Conservation (phyloP, 2,329 filamentous ascomycete species). For the Didymella pinodella region DNA sequence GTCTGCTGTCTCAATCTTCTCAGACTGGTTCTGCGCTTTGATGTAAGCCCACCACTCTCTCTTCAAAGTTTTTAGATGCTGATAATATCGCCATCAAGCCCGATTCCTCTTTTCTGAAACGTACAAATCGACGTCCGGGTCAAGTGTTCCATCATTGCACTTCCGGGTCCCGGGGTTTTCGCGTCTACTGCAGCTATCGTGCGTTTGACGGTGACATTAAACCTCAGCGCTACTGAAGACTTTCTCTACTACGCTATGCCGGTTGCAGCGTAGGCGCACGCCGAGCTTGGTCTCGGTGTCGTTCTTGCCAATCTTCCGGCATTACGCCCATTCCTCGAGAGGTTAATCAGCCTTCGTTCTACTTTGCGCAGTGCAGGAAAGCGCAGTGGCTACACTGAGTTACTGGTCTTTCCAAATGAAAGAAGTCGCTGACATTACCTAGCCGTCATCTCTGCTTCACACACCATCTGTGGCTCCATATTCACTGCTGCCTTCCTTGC, state of each 20-base stretch:
- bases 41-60: slow-evolving; percentile 26
- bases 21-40: slow-evolving; percentile 47
- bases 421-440: not conserved
- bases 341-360: slow-evolving; percentile 19
- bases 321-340: slow-evolving; percentile 25
- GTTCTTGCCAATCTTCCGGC: slow-evolving; percentile 26
- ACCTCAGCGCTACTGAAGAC: slow-evolving; percentile 29
- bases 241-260: slow-evolving; percentile 27
- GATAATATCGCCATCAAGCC: not conserved
- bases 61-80: not conserved
- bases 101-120: slow-evolving; percentile 34
- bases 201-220: slow-evolving; percentile 48
- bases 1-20: slow-evolving; percentile 47
- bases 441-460: slow-evolving; percentile 28
- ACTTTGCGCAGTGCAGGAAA: slow-evolving; percentile 14
- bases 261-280: slow-evolving; percentile 14
- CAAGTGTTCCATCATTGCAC: slow-evolving; percentile 30
- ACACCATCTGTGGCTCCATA: slow-evolving; percentile 29
- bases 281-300: slow-evolving; percentile 9
- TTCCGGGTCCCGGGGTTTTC: slow-evolving; percentile 27
- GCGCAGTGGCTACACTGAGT: slow-evolving; percentile 6
- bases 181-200: slow-evolving; percentile 42
- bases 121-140: slow-evolving; percentile 32
- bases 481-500: slow-evolving; percentile 32
- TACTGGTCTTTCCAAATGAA: not conserved